Evolutionary conservation across 2,329 filamentous ascomycete genomes (phyloP), one percentile per base, ranked within the genome.

Genomic region (Sodiomyces alkalinus): DNA sequence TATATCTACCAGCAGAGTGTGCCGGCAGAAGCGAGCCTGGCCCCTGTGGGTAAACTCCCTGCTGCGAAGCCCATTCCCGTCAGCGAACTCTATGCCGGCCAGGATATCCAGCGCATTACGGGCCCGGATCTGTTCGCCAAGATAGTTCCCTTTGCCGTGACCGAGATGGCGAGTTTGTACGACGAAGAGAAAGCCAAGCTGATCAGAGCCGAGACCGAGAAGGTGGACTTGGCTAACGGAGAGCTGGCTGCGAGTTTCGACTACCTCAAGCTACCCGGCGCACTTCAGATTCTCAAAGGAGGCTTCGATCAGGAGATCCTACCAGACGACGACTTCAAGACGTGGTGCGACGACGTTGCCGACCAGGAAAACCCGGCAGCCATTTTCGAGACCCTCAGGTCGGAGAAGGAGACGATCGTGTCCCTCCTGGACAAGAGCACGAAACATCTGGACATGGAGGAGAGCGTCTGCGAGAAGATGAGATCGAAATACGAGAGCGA

Each of bases 401-500:
- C 71, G 16, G 80, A 90, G 42, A 92, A 87, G 50, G 69, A 80
- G 12, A 65, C 70, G 2, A 80, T 94, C 9, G 51, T 82, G 16
- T 62, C 64, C 3, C 68, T 74, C 3, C 53, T 98, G 31, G 85
- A 94, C 32, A 71, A 70, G 32, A 82, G 82, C 42, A 74, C 76
- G 31, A 92, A 92, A 49, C 80, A 92, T 44, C 58, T 98, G 22
- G 90, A 98, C 41, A 85, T 90, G 74, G 90, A 98, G 51, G 92
- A 96, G 55, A 92, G 82, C 31, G 82, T 96, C 1, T 98, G 90
- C 49, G 90, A 98, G 52, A 98, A 96, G 62, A 98, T 98, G 90
- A 73, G 90, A 26, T 92, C 85, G 9, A 98, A 98, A 50, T 96
- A 96, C 48, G 86, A 87, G 31, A 68, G 66, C 17, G 87, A 96